Conservation (phyloP, 495 filamentous ascomycete genomes). For the Lineolata rhizophorae region DNA sequence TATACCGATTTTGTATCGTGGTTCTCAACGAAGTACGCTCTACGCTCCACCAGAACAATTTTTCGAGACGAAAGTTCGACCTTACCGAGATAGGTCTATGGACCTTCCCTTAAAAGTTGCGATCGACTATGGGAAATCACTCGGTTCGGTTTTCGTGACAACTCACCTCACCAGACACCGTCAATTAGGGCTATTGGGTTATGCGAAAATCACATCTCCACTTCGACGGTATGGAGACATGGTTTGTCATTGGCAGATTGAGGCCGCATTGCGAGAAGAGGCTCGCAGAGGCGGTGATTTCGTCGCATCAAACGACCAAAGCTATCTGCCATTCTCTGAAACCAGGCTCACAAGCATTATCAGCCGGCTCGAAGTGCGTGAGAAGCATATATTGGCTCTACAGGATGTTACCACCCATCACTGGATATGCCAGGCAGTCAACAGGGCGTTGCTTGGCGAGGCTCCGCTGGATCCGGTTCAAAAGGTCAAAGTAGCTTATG, state of each 20-base stretch:
- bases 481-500: too few species aligned
- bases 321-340: too few species aligned
- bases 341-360: too few species aligned
- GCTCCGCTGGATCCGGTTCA: too few species aligned
- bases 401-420: too few species aligned
- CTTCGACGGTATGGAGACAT: constrained; percentile 68
- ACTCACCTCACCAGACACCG: constrained; percentile 25
- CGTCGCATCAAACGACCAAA: too few species aligned
- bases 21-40: not conserved
- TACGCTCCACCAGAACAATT: constrained; percentile 1
- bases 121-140: constrained; percentile 20
- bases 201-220: constrained; percentile 67
- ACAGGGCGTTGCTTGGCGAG: too few species aligned
- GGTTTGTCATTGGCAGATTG: constrained; percentile 80
- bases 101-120: constrained; percentile 10
- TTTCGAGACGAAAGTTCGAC: constrained; percentile 11
- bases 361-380: too few species aligned
- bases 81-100: constrained; percentile 11
- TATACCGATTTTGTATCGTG: constrained; percentile 39
- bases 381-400: too few species aligned
- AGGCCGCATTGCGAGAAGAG: constrained; percentile 57
- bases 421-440: too few species aligned
- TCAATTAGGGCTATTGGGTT: constrained; percentile 47
- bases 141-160: constrained; percentile 27
- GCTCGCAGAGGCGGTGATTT: constrained; percentile 26